Conservation (phyloP, 176 grass and related monocot species). For the Zea mays region DNA sequence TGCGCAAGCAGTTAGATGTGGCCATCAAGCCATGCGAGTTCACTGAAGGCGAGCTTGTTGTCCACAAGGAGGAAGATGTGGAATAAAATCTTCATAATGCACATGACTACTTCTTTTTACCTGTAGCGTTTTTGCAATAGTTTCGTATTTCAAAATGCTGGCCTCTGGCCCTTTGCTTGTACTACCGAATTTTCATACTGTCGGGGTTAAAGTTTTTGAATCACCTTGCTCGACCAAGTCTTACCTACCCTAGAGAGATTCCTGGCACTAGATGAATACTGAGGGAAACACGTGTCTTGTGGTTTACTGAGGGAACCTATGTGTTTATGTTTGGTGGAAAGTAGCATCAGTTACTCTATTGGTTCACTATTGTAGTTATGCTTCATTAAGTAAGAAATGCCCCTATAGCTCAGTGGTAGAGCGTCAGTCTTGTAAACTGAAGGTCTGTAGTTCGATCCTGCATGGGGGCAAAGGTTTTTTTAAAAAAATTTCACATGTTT, state of each 20-base stretch:
- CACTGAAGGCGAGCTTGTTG: slow-evolving; percentile 51
- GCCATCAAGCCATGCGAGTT: slow-evolving; percentile 58
- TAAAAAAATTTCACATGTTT: no score
- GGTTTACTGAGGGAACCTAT: no score
- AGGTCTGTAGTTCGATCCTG: slow-evolving; percentile 99
- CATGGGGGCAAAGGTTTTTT: slow-evolving; percentile 58
- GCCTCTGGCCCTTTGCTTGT: not conserved
- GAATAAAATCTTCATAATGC: slow-evolving; percentile 23
- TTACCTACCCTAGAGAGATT: not conserved
- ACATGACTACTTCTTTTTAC: not conserved
- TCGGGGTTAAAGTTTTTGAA: not conserved
- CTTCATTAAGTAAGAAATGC: not conserved
- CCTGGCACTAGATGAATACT: no score
- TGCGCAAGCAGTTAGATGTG: slow-evolving; percentile 69
- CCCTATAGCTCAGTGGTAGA: slow-evolving; percentile 99
- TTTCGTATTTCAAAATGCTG: not conserved
- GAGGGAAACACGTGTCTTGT: no score
- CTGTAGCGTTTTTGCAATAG: slow-evolving; percentile 17
- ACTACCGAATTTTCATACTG: not conserved
- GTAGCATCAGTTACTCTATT: no score
- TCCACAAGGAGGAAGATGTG: slow-evolving; percentile 57
- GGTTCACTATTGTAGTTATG: no score
- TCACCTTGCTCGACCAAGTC: not conserved
- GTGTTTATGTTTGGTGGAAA: no score
- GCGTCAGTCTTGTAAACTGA: slow-evolving; percentile 99